Conservation (phyloP, 441 rosid genomes). For the Lepidium campestre region DNA sequence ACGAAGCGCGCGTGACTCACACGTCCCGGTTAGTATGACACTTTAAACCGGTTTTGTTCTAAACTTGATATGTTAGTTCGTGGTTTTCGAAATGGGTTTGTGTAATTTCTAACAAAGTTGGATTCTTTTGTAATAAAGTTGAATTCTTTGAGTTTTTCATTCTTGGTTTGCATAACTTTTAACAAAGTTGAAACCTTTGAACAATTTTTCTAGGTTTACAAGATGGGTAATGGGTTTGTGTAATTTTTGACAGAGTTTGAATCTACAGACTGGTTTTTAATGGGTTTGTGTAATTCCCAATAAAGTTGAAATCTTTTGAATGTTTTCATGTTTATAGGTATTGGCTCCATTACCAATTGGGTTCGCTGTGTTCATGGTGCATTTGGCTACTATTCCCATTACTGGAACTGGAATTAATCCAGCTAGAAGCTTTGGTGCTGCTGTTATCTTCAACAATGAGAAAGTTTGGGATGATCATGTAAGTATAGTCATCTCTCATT, state of each 20-base stretch:
- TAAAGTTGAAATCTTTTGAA: neutral
- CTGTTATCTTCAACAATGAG: slow-evolving; percentile 56
- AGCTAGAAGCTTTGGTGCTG: slow-evolving; percentile 81
- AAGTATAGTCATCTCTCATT: neutral
- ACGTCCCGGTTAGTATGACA: slow-evolving; percentile 49
- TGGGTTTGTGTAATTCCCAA: neutral
- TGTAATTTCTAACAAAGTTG: neutral
- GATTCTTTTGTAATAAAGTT: neutral
- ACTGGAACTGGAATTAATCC: slow-evolving; percentile 92
- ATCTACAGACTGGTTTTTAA: too few relatives aligned
- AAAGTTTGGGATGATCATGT: slow-evolving; percentile 76
- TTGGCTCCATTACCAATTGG: slow-evolving; percentile 89
- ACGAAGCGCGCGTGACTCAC: slow-evolving; percentile 83
- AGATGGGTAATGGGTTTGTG: too few relatives aligned
- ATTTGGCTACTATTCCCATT: slow-evolving; percentile 77
- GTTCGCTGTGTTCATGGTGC: slow-evolving; percentile 75
- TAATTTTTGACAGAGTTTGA: too few relatives aligned
- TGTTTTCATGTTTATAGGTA: slow-evolving; percentile 28
- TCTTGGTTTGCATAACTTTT: neutral
- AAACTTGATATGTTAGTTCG: neutral
- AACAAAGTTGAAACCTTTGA: neutral
- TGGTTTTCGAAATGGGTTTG: neutral
- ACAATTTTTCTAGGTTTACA: too few relatives aligned
- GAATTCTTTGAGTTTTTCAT: neutral
- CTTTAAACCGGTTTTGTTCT: neutral